phyloP scores from a whole-genome alignment of 2,329 filamentous ascomycete genomes.

The Aspergillus carbonarius region DNA sequence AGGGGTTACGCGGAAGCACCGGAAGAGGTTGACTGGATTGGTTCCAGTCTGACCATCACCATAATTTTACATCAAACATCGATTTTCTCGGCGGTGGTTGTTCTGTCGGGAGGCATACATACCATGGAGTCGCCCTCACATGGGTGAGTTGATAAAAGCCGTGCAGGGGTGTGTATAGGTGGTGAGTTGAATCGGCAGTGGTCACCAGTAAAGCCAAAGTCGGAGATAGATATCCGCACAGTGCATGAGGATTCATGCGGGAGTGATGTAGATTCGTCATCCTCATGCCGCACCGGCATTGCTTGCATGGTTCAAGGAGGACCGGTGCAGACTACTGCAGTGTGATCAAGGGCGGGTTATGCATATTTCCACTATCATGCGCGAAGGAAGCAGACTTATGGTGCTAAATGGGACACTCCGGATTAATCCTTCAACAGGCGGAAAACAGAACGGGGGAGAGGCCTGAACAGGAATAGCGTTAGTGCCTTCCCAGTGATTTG shows the following conservation, averaged over 20 bases:
- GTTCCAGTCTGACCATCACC: not conserved
- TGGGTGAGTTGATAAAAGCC: not conserved
- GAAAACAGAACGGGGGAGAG: not conserved
- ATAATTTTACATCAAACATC: not conserved
- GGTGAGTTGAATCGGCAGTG: not conserved
- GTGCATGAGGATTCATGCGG: not conserved
- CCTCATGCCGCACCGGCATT: not conserved
- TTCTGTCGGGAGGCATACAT: too few relatives aligned
- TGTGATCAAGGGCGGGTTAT: not conserved
- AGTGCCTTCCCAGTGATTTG: not conserved
- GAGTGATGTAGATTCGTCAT: not conserved
- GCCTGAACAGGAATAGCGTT: not conserved
- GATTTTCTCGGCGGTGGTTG: not conserved
- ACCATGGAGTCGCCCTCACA: not conserved
- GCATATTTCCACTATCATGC: not conserved
- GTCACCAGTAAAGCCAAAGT: not conserved
- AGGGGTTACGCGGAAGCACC: not conserved
- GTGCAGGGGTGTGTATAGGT: not conserved
- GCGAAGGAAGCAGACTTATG: not conserved
- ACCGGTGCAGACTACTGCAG: not conserved
- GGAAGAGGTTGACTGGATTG: not conserved
- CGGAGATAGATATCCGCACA: not conserved
- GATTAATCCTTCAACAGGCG: not conserved
- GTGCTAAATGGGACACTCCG: not conserved
- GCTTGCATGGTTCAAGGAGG: not conserved